Evolutionary conservation across 2,329 filamentous ascomycete genomes (phyloP).

Genomic region (Neofusicoccum sp.): DNA sequence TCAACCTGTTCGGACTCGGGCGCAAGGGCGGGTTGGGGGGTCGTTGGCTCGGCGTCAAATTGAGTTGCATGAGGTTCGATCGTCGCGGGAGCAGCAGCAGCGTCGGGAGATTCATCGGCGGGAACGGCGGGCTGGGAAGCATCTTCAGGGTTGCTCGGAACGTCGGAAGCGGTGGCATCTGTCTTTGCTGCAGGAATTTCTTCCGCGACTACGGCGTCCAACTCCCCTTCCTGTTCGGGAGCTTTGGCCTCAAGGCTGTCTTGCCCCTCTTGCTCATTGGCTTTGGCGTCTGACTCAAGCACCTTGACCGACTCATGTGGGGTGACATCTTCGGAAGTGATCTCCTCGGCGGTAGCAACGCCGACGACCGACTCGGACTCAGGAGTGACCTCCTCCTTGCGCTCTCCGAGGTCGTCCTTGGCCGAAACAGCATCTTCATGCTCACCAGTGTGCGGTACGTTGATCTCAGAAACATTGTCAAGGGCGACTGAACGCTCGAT

Average conservation of each 20-base stretch:
- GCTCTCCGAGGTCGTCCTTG: not conserved
- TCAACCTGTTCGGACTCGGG: not conserved
- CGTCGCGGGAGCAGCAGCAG: not conserved
- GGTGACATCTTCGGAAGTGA: not conserved
- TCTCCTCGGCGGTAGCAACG: not conserved
- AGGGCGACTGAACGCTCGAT: not conserved
- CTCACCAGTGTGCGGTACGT: not conserved
- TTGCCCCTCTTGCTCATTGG: too few relatives aligned
- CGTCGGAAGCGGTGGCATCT: not conserved
- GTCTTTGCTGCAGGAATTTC: not conserved
- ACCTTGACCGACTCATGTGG: constrained; percentile 2
- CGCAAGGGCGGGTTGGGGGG: not conserved
- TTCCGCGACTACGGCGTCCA: not conserved
- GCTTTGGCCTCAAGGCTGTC: not conserved
- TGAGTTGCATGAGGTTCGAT: not conserved
- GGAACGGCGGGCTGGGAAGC: not conserved
- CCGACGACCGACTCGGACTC: not conserved
- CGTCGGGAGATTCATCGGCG: not conserved
- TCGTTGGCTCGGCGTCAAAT: too few relatives aligned
- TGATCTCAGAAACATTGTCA: not conserved
- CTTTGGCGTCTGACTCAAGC: not conserved
- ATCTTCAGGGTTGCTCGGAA: not conserved
- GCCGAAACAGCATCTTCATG: not conserved
- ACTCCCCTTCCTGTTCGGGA: not conserved
- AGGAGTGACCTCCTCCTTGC: not conserved